Base-by-base conservation (phyloP, 2,329 filamentous ascomycete genomes). In the Hypoxylon sp. region DNA sequence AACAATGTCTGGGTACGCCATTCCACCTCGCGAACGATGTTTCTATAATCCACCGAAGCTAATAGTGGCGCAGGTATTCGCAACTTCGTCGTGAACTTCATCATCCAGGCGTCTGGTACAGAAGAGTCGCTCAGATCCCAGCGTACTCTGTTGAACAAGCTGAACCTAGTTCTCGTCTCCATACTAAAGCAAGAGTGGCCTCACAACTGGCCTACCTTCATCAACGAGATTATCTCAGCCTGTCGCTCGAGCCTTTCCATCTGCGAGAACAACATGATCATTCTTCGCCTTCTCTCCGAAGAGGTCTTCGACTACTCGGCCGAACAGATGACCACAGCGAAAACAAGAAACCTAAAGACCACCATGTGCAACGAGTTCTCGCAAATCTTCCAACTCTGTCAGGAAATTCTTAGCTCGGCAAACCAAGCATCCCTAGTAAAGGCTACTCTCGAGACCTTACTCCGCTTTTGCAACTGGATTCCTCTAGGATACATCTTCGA, bases 221-320 rank as follows among this genome's bases (percentile, higher is more conserved):
- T 99, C 82, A 97, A 97, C 79, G 94, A 99, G 78, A 99, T 99
- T 73, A 91, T 99, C 65, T 89, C 91, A 15, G 93, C 94, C 47
- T 97, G 92, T 75, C 92, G 96, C 71, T 93, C 90, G 63, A 97
- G 89, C 73, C 79, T 99, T 44, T 94, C 93, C 26, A 95, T 99
- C 65, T 99, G 95, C 82, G 94, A 99, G 77, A 99, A 99, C 79
- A 99, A 99, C 80, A 99, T 99, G 94, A 91, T 90, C 60, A 97
- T 99, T 64, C 83, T 99, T 63, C 88, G 94, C 53, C 78, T 99
- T 65, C 82, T 99, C 34, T 99, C 94, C 5, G 94, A 99, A 73
- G 94, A 99, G 73, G 93, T 99, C 26, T 99, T 99, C 69, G 94
- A 99, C 77, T 99, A 95, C 74, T 99, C 94, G 1, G 91, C 93